Evolutionary conservation across 2,329 filamentous ascomycete species (phyloP).

Genomic region (Diaporthe nobilis): DNA sequence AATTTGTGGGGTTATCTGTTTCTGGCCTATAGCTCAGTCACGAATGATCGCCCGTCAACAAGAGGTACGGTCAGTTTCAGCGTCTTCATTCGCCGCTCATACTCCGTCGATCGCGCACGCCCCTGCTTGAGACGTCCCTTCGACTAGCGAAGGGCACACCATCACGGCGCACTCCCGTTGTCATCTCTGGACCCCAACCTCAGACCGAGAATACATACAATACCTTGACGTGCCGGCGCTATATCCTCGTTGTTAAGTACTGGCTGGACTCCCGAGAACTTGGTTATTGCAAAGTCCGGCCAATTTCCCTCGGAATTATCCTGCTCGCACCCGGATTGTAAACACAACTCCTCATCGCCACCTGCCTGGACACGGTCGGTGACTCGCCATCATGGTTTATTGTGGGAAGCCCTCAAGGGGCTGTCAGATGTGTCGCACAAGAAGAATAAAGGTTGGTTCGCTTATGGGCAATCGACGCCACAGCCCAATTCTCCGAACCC

Average conservation of each 20-base stretch:
- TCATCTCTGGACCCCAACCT: conserved; percentile 1
- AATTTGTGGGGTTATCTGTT: conserved; percentile 21
- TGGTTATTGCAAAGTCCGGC: not conserved
- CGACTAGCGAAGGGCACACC: conserved; percentile 3
- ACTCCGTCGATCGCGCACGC: conserved; percentile 31
- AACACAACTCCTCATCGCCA: not conserved
- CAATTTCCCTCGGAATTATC: not conserved
- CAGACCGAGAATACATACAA: conserved; percentile 5
- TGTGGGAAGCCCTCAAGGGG: conserved; percentile 77
- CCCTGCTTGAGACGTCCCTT: conserved; percentile 28
- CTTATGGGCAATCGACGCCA: not conserved
- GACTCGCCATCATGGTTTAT: conserved; percentile 68
- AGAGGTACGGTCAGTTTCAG: conserved; percentile 32
- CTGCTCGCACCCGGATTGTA: not conserved
- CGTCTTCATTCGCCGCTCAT: conserved; percentile 30
- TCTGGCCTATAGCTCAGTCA: conserved; percentile 3
- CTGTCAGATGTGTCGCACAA: conserved; percentile 81
- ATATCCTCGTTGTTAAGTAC: conserved; percentile 2
- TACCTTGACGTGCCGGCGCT: conserved; percentile 6
- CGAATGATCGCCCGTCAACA: conserved; percentile 31
- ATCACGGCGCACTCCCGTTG: not conserved
- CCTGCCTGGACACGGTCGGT: not conserved
- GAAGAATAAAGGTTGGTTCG: conserved; percentile 77
- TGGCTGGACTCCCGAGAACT: conserved; percentile 15
- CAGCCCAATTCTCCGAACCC: not conserved